Evolutionary conservation across 202 grass and related monocot genomes (phyloP).

Genomic region (Carex arenaria): DNA sequence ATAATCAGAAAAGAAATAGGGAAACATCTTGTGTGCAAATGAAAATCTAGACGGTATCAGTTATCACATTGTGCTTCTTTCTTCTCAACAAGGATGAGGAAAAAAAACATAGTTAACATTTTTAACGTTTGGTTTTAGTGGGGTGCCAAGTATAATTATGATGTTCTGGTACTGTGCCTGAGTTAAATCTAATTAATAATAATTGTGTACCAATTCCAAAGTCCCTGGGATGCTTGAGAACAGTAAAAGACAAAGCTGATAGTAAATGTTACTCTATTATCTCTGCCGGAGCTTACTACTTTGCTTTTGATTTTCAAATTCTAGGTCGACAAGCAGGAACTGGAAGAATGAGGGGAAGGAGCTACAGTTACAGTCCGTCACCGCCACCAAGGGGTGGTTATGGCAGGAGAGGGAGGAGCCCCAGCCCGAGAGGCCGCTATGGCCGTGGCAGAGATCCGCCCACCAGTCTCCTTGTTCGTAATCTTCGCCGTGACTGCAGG

Average conservation of each 20-base stretch:
- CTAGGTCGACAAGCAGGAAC: neutral
- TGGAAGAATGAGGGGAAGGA: conserved; percentile 47
- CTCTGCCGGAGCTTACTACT: neutral
- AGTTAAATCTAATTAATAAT: neutral
- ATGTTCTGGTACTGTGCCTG: neutral
- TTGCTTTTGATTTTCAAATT: neutral
- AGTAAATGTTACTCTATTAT: neutral
- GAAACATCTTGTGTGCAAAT: neutral
- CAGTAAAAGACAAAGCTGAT: neutral
- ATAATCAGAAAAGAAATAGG: neutral
- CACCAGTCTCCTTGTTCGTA: conserved; percentile 85
- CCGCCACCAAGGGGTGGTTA: conserved; percentile 64
- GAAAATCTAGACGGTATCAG: neutral
- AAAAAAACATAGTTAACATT: neutral
- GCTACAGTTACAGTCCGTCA: conserved; percentile 63
- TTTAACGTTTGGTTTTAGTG: neutral
- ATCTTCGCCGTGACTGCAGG: conserved; percentile 87
- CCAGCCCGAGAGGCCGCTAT: conserved; percentile 59
- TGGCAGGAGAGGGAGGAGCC: conserved; percentile 58
- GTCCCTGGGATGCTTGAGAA: neutral
- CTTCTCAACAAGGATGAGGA: neutral
- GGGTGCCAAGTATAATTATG: neutral
- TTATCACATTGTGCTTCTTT: neutral
- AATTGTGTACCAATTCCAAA: neutral
- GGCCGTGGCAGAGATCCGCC: conserved; percentile 54